A percentile compares a stretch with the other conserved stretches of the same genome.
Evolutionary conservation across 1,284 basidiomycete genomes (phyloP).

Genomic region (Microbotryum lychnidis-dioicae): DNA sequence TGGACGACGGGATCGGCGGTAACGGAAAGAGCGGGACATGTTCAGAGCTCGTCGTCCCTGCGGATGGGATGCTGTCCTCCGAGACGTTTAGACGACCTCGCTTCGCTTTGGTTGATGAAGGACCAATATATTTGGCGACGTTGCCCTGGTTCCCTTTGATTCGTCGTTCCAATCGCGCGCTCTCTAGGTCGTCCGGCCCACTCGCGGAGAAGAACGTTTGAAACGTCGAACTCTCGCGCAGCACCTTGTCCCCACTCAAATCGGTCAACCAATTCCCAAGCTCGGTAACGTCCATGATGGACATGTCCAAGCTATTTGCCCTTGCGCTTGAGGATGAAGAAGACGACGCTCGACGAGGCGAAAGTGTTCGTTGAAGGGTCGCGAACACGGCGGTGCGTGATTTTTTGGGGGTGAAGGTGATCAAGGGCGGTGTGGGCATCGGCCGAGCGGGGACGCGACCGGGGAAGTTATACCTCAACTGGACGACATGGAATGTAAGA

Average conservation of each 20-base stretch:
- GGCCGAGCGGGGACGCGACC: constrained; percentile 3
- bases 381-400: constrained; percentile 20
- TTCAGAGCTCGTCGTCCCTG: constrained; percentile 11
- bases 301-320: neutral
- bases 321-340: constrained; percentile 3
- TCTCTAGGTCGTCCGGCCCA: constrained; percentile 74
- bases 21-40: constrained; percentile 5
- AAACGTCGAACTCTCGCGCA: constrained; percentile 64
- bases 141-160: constrained; percentile 76
- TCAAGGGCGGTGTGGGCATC: neutral
- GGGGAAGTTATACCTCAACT: constrained; percentile 8
- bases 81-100: constrained; percentile 1
- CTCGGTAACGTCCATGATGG: constrained; percentile 42
- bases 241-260: constrained; percentile 56
- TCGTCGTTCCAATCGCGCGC: constrained; percentile 71
- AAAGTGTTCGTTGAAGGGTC: constrained; percentile 23
- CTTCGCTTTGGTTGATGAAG: constrained; percentile 1
- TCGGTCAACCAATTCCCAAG: constrained; percentile 71
- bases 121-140: constrained; percentile 19
- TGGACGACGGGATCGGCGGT: constrained; percentile 4
- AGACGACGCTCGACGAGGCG: constrained; percentile 17
- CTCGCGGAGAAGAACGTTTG: constrained; percentile 69
- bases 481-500: too few species aligned
- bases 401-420: constrained; percentile 9
- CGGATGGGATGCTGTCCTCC: neutral